Base-by-base conservation (phyloP, 306 rosid species). In the Prunus campanulata region DNA sequence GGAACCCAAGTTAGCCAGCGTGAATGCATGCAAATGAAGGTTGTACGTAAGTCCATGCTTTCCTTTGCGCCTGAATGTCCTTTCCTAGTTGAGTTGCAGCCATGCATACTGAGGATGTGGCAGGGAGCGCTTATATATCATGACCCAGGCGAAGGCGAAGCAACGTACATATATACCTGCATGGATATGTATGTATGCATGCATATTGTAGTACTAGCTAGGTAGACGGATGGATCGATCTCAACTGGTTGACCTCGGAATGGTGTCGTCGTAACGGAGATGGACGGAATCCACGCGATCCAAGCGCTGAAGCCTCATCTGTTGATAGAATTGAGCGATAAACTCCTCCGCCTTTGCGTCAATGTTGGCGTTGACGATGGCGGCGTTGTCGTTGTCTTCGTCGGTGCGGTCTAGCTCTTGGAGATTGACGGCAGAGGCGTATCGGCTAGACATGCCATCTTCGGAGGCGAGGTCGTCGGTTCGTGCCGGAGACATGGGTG, bases 311-410 rank as follows among this genome's bases (percentile, higher is more conserved):
- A 88, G 76, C 80, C 27, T 86, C 80, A 93, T 93, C 61, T 93
- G 85, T 16, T 80, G 4, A 15, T 93, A 93, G 78, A 93, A 91
- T 16, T 82, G 86, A 44, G 94, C 88, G 19, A 93, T 93, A 74
- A 90, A 91, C 71, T 85, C 89, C 3, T 93, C 97, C 1, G 96
- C 98, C 74, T 86, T 93, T 5, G 65, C 79, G 76, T 93, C 97
- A 49, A 93, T 90, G 86, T 66, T 85, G 3, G n/a, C 20, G 2
- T 7, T 13, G 1, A 48, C 30, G 27, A 7, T 22, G 11, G 63
- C 42, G 29, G 10, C 20, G 5, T 64, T 75, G 2, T 35, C 76
- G 0, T 74, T 52, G 44, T 25, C 46, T 15, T 51, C 75, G 0
- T 57, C 32, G 25, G 59, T 67, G 35, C 76, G 70, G 8, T 77